Evolutionary conservation across 805 yeast species (phyloP).

Genomic region (Jamesozyma jinghongensis): DNA sequence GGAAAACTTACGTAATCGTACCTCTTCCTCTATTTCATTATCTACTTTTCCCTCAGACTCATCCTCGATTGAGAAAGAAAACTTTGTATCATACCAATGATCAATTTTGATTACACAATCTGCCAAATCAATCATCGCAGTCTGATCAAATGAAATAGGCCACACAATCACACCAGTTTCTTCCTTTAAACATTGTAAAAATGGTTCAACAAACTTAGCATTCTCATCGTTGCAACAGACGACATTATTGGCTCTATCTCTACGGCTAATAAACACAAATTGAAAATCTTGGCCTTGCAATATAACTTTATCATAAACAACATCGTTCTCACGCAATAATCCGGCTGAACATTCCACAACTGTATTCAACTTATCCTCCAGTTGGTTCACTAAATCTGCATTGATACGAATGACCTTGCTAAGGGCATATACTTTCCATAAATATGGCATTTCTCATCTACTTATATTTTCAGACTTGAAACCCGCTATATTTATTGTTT

Average conservation of each 20-base stretch:
- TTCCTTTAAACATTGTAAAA: slow-evolving; percentile 25
- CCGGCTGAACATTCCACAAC: background rate
- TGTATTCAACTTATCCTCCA: slow-evolving; percentile 6
- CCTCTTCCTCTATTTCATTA: background rate
- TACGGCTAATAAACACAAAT: background rate
- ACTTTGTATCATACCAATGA: slow-evolving; percentile 22
- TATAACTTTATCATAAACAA: background rate
- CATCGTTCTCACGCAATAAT: background rate
- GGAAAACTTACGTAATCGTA: slow-evolving; percentile 3
- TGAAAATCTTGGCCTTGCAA: background rate
- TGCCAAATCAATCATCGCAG: slow-evolving; percentile 18
- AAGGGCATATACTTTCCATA: slow-evolving; percentile 10
- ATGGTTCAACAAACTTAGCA: background rate
- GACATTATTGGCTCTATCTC: background rate
- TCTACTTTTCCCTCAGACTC: background rate
- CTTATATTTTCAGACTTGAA: background rate
- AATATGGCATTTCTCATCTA: slow-evolving; percentile 9
- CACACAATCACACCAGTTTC: slow-evolving; percentile 20
- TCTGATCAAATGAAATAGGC: slow-evolving; percentile 19
- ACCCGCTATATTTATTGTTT: too few species aligned
- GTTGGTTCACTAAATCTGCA: slow-evolving; percentile 1
- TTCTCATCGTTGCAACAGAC: background rate
- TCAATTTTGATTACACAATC: slow-evolving; percentile 10
- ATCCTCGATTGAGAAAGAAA: slow-evolving; percentile 6
- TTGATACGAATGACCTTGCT: slow-evolving; percentile 4